phyloP scores from a whole-genome alignment of 345 rosid species.

The Euphorbia tirucalli region DNA sequence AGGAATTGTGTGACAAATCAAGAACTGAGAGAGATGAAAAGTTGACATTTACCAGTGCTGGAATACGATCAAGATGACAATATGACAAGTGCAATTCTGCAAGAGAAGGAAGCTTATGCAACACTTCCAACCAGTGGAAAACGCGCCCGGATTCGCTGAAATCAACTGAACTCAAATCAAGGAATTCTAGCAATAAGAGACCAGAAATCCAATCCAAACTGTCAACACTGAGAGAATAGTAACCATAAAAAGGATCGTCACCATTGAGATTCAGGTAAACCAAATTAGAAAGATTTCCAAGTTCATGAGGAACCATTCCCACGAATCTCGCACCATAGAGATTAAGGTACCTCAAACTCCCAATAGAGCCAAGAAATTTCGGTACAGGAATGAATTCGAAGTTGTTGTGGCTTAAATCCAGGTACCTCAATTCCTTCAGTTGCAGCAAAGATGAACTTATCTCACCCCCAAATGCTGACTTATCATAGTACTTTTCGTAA shows the following conservation, averaged over 20 bases:
- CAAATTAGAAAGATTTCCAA: constrained; percentile 30
- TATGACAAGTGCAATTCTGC: constrained; percentile 1
- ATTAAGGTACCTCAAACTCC: constrained; percentile 17
- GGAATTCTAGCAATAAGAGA: constrained; percentile 17
- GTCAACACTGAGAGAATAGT: not conserved
- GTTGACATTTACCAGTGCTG: not conserved
- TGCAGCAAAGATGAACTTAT: constrained; percentile 22
- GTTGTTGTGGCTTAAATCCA: constrained; percentile 22
- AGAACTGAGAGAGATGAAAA: constrained; percentile 22
- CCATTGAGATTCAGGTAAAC: constrained; percentile 16
- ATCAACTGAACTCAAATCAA: constrained; percentile 12
- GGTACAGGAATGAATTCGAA: constrained; percentile 8
- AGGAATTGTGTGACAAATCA: not conserved
- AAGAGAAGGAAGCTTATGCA: constrained; percentile 20
- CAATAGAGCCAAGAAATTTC: no score
- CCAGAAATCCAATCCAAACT: constrained; percentile 25
- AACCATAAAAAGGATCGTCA: not conserved
- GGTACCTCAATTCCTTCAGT: constrained; percentile 22
- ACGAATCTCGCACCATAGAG: constrained; percentile 22
- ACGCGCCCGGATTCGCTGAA: constrained; percentile 10
- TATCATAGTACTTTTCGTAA: no score
- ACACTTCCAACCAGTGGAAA: constrained; percentile 5
- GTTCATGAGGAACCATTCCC: constrained; percentile 23
- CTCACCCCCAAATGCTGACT: constrained; percentile 20
- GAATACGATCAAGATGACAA: constrained; percentile 1